A percentile compares a stretch with the other conserved stretches of the same genome.
Evolutionary conservation across 1,284 basidiomycete genomes (phyloP).

Genomic region (Marasmius fiardii): DNA sequence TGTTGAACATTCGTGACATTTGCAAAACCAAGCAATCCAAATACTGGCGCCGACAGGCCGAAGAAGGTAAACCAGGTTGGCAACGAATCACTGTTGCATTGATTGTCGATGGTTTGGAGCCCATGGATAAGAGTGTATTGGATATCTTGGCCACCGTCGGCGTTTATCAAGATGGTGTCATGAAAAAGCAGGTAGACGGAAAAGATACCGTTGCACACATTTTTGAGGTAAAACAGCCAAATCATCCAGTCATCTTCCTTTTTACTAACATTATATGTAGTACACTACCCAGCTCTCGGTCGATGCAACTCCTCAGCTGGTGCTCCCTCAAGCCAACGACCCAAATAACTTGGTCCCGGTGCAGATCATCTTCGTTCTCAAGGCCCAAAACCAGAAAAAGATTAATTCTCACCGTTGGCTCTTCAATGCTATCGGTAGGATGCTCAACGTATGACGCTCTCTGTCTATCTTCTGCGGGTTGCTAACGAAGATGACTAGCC

Average conservation of each 20-base stretch:
- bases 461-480: not conserved
- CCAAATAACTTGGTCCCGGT: conserved; percentile 93
- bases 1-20: conserved; percentile 98
- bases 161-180: conserved; percentile 91
- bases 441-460: conserved; percentile 55
- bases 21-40: conserved; percentile 96
- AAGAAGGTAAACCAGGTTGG: conserved; percentile 90
- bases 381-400: conserved; percentile 98
- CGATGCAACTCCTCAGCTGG: conserved; percentile 84
- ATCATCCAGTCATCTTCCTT: conserved; percentile 5
- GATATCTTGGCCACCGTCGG: conserved; percentile 88
- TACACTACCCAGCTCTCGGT: conserved; percentile 93
- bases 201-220: conserved; percentile 92
- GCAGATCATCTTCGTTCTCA: conserved; percentile 92
- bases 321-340: conserved; percentile 86
- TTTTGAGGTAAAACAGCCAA: conserved; percentile 62
- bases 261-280: conserved; percentile 32
- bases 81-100: conserved; percentile 90
- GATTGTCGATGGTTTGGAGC: conserved; percentile 92
- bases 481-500: conserved; percentile 47
- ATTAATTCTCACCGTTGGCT: conserved; percentile 98
- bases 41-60: conserved; percentile 83
- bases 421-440: conserved; percentile 92
- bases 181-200: conserved; percentile 93
- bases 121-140: conserved; percentile 94